phyloP scores from a whole-genome alignment of 345 rosid species.

The Corchorus olitorius region DNA sequence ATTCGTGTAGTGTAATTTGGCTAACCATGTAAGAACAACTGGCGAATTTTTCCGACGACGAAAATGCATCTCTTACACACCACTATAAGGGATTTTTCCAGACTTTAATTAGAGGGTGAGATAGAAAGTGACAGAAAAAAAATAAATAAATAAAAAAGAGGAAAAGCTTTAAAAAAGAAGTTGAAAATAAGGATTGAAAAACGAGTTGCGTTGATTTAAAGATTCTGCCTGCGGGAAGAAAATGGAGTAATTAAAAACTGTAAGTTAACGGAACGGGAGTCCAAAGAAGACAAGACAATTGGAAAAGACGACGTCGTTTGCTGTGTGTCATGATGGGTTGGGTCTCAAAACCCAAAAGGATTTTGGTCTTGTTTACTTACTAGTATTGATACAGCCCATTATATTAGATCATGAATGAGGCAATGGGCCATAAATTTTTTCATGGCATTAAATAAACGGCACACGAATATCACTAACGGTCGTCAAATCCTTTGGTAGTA shows the following conservation, averaged over 20 bases:
- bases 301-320: not conserved
- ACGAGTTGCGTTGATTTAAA: not conserved
- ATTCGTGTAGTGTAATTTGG: not conserved
- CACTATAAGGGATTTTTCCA: not conserved
- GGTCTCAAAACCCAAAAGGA: not conserved
- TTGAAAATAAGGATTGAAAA: too few relatives aligned
- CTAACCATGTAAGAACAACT: conserved; percentile 7
- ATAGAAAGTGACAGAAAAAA: not conserved
- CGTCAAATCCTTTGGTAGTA: too few relatives aligned
- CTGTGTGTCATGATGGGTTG: not conserved
- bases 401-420: too few relatives aligned
- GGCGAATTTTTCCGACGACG: not conserved
- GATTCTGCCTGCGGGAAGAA: not conserved
- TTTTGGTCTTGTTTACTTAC: not conserved
- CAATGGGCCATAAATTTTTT: too few relatives aligned
- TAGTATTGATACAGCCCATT: too few relatives aligned
- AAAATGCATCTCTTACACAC: not conserved
- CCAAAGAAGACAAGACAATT: too few relatives aligned
- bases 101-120: not conserved
- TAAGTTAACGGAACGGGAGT: too few relatives aligned
- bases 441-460: too few relatives aligned
- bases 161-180: not conserved
- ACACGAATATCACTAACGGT: too few relatives aligned
- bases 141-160: not conserved
- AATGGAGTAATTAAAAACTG: too few relatives aligned